Evolutionary conservation across 2,329 filamentous ascomycete species (phyloP).

Genomic region (Fusarium sp.): DNA sequence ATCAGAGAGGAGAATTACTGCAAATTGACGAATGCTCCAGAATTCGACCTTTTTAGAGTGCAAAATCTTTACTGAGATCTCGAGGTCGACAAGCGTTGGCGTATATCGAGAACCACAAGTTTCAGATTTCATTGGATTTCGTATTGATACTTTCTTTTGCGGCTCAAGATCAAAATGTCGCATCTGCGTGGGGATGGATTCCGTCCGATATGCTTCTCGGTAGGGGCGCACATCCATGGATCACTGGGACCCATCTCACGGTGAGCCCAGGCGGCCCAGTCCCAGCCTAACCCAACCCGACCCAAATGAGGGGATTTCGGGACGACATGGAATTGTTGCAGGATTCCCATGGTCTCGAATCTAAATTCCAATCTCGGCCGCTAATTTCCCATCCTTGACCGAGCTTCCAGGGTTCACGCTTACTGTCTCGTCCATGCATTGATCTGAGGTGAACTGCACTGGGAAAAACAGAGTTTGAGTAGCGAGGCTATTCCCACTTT

Average conservation of each 20-base stretch:
- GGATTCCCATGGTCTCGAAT: slow-evolving; percentile 31
- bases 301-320: slow-evolving; percentile 11
- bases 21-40: slow-evolving; percentile 1
- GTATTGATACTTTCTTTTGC: slow-evolving; percentile 13
- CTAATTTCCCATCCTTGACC: slow-evolving; percentile 28
- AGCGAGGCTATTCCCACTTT: slow-evolving; percentile 22
- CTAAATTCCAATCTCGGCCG: slow-evolving; percentile 22
- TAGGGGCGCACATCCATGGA: slow-evolving; percentile 21
- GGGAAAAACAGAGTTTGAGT: neutral
- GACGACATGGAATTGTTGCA: slow-evolving; percentile 33
- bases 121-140: slow-evolving; percentile 9
- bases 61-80: slow-evolving; percentile 18
- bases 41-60: neutral
- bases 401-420: neutral
- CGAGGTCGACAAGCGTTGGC: slow-evolving; percentile 11
- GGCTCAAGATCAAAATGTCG: slow-evolving; percentile 27
- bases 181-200: slow-evolving; percentile 27
- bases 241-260: slow-evolving; percentile 9
- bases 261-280: neutral
- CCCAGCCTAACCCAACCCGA: neutral
- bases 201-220: slow-evolving; percentile 33
- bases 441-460: neutral
- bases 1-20: slow-evolving; percentile 12
- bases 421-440: neutral
- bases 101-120: slow-evolving; percentile 31